Conservation (phyloP, 108 stramenopile species). For the Fistulifera solaris region DNA sequence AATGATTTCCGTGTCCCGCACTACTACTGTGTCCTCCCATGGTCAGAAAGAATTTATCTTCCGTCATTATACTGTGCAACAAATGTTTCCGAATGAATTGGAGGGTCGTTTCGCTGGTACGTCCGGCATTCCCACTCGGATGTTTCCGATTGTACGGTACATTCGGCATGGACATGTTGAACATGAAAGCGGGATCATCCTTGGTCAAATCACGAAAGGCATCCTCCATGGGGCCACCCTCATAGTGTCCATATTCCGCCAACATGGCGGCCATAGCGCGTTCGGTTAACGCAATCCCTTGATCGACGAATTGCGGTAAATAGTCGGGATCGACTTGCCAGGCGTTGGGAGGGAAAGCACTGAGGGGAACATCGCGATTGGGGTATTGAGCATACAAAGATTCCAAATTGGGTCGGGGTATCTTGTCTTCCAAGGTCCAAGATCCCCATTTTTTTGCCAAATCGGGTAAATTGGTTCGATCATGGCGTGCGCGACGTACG, state of each 20-base stretch:
- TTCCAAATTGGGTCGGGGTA: conserved; percentile 5
- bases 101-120: conserved; percentile 41
- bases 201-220: conserved; percentile 7
- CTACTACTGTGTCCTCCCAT: conserved; percentile 55
- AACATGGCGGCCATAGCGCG: conserved; percentile 65
- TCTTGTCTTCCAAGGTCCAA: conserved; percentile 14
- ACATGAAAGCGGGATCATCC: conserved; percentile 1
- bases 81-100: conserved; percentile 56
- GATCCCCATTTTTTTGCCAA: conserved; percentile 25
- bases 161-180: conserved; percentile 3
- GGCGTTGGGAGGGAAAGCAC: conserved; percentile 29
- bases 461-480: neutral
- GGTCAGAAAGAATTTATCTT: conserved; percentile 21
- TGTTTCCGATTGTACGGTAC: too few relatives aligned
- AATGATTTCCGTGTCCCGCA: conserved; percentile 66
- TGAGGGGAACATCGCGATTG: conserved; percentile 36
- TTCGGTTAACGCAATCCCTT: conserved; percentile 47
- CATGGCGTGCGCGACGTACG: too few relatives aligned
- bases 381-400: conserved; percentile 30
- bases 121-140: conserved; percentile 25
- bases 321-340: conserved; percentile 66
- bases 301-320: conserved; percentile 41
- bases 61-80: conserved; percentile 74
- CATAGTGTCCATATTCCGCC: conserved; percentile 47
- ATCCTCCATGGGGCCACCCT: neutral